Evolutionary conservation across 305 asterid genomes (phyloP), one percentile per base, ranked within the genome.

Genomic region (Solanum hybrid): DNA sequence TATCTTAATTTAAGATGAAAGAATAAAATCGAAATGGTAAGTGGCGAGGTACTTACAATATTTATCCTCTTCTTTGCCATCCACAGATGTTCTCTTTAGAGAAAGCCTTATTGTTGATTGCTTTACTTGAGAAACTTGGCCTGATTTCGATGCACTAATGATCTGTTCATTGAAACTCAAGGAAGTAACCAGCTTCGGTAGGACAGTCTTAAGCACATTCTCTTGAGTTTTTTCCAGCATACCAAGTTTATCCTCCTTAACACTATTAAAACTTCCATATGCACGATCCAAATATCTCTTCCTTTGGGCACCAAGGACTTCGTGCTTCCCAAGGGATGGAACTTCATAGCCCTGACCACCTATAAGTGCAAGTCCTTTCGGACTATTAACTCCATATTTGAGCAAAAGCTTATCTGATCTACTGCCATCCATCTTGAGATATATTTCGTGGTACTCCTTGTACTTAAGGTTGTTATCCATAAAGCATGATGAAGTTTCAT

Each of bases 21-120:
- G 56, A n/a, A 14, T 46, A 20, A 16, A 17, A 60, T 36, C 10
- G 10, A 86, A 81, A 31, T 16, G 27, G n/a, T 9, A 79, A 31
- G 79, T 71, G 24, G 34, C 12, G 40, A 86, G 60, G 87, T 60
- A 92, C 97, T 93, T 94, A 96, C 96, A 90, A 37, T 89, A 56
- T 86, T 91, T 97, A 85, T 90, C 90, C n/a, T 85, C 64, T 77
- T 97, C 98, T 89, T 90, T 96, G 84, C 93, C 94, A 90, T 96
- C 99, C 26, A 94, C 88, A 16, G 98, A 95, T 90, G 93, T 94
- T 92, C 97, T 92, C 94, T 91, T 96, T 40, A 96, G 91, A 6
- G 99, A 96, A 46, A 98, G 96, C 91, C 98, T 95, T 69, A 96
- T 95, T 35, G 98, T 85, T 26, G 99, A 93, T 91, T 93, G 95